Conservation (phyloP, 2,329 filamentous ascomycete genomes). For the Thielaviopsis euricoi region DNA sequence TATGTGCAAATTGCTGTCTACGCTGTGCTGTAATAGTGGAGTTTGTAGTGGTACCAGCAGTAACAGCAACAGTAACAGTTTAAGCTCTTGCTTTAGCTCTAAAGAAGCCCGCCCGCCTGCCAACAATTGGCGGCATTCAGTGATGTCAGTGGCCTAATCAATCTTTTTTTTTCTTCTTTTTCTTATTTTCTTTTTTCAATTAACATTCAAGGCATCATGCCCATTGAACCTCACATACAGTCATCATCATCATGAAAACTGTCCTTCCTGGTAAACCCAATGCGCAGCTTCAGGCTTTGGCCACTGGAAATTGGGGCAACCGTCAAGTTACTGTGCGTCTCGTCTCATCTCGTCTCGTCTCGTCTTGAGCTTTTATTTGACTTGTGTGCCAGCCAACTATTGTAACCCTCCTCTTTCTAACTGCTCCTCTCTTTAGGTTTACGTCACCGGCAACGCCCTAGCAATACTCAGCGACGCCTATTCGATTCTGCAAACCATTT, state of each 20-base stretch:
- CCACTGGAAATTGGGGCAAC: slow-evolving; percentile 56
- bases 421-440: slow-evolving; percentile 39
- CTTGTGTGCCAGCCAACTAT: background rate
- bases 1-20: background rate
- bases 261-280: slow-evolving; percentile 66
- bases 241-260: slow-evolving; percentile 55
- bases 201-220: background rate
- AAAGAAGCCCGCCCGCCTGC: too few species aligned
- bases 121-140: background rate
- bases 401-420: background rate
- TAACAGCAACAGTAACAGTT: background rate
- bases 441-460: slow-evolving; percentile 78
- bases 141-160: background rate
- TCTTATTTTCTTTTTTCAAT: background rate
- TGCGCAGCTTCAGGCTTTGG: slow-evolving; percentile 61
- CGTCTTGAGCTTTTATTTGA: too few species aligned
- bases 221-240: background rate
- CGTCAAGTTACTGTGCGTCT: slow-evolving; percentile 53
- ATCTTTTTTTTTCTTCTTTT: background rate
- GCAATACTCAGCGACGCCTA: slow-evolving; percentile 63
- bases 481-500: slow-evolving; percentile 74
- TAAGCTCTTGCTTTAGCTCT: too few species aligned
- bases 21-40: too few species aligned
- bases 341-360: too few species aligned
- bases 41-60: background rate